Conservation (phyloP, 768 basidiomycete genomes). For the Mrakia hoshinonis region DNA sequence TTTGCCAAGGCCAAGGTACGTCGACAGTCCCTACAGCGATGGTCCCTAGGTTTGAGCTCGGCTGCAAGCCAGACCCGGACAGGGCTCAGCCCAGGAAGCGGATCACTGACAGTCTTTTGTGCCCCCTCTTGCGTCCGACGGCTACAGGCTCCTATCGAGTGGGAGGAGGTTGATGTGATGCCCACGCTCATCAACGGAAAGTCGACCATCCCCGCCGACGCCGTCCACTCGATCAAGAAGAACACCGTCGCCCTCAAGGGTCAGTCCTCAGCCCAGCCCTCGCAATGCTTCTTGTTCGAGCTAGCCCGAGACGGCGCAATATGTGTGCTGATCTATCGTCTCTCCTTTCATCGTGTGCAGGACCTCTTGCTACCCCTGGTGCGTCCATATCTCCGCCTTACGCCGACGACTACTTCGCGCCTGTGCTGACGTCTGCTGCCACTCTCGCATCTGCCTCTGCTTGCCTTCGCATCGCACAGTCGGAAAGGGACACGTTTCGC, state of each 20-base stretch:
- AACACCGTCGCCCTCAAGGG: slow-evolving; percentile 98
- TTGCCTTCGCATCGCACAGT: slow-evolving; percentile 48
- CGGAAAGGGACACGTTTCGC: slow-evolving; percentile 96
- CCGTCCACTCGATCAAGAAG: slow-evolving; percentile 84
- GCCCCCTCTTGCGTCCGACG: background rate
- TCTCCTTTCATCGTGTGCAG: slow-evolving; percentile 43
- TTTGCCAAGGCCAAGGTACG: slow-evolving; percentile 75
- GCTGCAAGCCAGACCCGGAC: too few species aligned
- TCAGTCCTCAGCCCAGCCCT: slow-evolving; percentile 33
- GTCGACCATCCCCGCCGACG: slow-evolving; percentile 87
- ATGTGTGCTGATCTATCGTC: background rate
- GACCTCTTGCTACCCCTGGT: slow-evolving; percentile 96
- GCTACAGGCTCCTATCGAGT: slow-evolving; percentile 83
- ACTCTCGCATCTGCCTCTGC: background rate
- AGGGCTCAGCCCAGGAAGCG: too few species aligned
- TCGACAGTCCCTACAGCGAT: background rate
- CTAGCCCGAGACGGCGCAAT: background rate
- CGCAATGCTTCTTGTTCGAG: background rate
- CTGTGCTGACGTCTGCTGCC: background rate
- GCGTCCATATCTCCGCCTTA: slow-evolving; percentile 39
- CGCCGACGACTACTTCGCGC: background rate
- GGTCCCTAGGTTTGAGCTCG: too few species aligned
- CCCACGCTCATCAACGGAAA: slow-evolving; percentile 90
- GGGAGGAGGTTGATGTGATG: slow-evolving; percentile 97
- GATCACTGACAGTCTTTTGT: background rate